Base-by-base conservation (phyloP, 805 yeast genomes). In the Kluyveromyces nonfermentans region DNA sequence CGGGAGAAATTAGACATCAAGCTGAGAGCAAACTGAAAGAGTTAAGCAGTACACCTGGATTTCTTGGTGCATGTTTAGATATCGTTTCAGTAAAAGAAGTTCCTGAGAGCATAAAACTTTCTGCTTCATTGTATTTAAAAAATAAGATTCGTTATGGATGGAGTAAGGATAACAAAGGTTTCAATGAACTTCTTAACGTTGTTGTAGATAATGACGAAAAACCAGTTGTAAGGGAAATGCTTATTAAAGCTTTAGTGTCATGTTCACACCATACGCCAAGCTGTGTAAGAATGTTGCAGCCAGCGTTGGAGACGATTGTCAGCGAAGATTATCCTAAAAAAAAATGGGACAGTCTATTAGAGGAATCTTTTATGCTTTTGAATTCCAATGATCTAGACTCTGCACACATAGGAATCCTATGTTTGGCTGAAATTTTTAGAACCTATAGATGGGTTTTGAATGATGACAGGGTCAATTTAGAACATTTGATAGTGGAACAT, bases 101-200 rank as follows among this genome's bases (percentile, higher is more conserved):
- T 14, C 68, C 77, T 5, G 62, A 64, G 2, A 74, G 70, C 19
- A 71, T 83, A 40, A 74, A 80, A 52, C 67, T 77, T 40, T 85
- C 94, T 10, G 82, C 94, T 2, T 88, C 93, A 0, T 80, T 90
- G 4, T 86, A 78, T 62, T 77, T 87, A 62, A 90, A 90, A 60
- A 89, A 90, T 62, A 72, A 79, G 45, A 71, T 87, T 18, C 67
- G 71, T 14, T 71, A 75, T 32, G 71, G 75, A 41, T 89, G 97
- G 97, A 56, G 49, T 38, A 50, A 61, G 10, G 50, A 50, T 8
- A 50, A 43, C 19, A 22, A 39, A 14, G 46, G 59, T 14, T 58
- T 53, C 10, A 69, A 59, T n/a, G 56, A 53, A n/a, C 46, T 56
- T 8, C 40, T 53, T 8, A 56, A 60, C 6, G 46, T 50, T 22